Evolutionary conservation across 176 grass and related monocot genomes (phyloP), one percentile per base, ranked within the genome.

Genomic region (Carex myosuroides): DNA sequence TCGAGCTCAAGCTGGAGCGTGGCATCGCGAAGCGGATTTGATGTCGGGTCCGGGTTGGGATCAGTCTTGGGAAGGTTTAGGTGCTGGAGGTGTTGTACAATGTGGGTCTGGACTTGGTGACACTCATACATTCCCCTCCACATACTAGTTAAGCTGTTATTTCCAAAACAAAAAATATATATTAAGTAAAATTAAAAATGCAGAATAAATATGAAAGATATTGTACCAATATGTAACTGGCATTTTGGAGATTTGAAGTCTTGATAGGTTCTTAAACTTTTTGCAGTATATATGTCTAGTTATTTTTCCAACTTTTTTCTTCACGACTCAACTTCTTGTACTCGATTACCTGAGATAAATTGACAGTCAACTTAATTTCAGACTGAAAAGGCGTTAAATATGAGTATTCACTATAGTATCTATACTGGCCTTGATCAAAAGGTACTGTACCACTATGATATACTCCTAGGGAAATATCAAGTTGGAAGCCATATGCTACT

Each of bases 41-140:
- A 93, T 13, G 96, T 99, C 0, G 96, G 89, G 83, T 89, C 93
- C n/a, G 77, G 87, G 42, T 80, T 90, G 63, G 84, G 68, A 83
- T 88, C 86, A 72, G 81, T 89, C 77, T 92, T 93, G 24, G 94
- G 88, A 74, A 93, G 91, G 80, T 92, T 93, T 21, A 99, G 87
- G 76, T 99, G 90, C 75, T 97, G 87, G 0, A 97, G 94, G 81
- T 97, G 90, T 84, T 99, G 93, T 78, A 99, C 96, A 33, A 99
- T 99, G 91, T 95, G 93, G 48, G 96, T 95, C 85, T 99, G 96
- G 46, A 99, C 93, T 73, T 99, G 96, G 81, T 99, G 96, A 37
- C 96, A 99, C 88, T 99, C 93, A 1, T 99, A 95, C 96, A 99
- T 99, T 87, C 93, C 91, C 77, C 96, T 95, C 96, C 96, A 99